Percentiles rank a stretch among this genome's conserved stretches.
phyloP scores from a whole-genome alignment of 345 rosid genomes.

The Psidium guajava region DNA sequence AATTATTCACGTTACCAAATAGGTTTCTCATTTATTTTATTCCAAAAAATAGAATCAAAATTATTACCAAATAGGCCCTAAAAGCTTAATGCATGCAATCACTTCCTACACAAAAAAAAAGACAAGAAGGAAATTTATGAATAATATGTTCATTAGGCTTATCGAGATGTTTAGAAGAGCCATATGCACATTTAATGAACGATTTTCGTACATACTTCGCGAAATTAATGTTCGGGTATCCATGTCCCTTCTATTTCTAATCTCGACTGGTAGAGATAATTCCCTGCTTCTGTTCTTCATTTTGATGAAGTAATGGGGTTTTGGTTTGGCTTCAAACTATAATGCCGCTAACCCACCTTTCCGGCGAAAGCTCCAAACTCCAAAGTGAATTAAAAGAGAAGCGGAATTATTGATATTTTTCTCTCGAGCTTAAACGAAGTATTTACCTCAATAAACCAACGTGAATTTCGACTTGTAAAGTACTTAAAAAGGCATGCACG shows the following conservation, averaged over 20 bases:
- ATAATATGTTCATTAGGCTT: neutral
- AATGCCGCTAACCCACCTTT: too few species aligned
- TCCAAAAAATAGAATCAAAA: too few species aligned
- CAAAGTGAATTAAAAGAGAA: neutral
- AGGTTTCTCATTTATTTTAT: too few species aligned
- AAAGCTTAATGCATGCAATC: neutral
- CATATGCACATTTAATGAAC: neutral
- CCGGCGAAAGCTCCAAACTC: neutral
- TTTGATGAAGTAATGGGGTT: neutral
- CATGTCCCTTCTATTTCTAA: neutral
- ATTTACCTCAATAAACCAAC: neutral
- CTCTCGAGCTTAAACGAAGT: too few species aligned
- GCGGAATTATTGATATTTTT: neutral
- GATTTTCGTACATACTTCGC: neutral
- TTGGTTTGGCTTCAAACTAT: neutral
- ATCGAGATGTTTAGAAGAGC: neutral
- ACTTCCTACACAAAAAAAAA: neutral
- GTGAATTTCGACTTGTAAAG: too few species aligned
- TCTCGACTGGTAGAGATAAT: too few species aligned
- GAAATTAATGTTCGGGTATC: neutral
- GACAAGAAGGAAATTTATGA: too few species aligned
- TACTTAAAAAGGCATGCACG: too few species aligned
- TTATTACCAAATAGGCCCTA: too few species aligned
- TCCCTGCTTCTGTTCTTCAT: neutral
- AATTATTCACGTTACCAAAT: too few species aligned